These are phyloP conservation scores for Bromus sterilis DNA, from an alignment of 176 grass and related monocot genomes.

Conservation along the genomic window DNA sequence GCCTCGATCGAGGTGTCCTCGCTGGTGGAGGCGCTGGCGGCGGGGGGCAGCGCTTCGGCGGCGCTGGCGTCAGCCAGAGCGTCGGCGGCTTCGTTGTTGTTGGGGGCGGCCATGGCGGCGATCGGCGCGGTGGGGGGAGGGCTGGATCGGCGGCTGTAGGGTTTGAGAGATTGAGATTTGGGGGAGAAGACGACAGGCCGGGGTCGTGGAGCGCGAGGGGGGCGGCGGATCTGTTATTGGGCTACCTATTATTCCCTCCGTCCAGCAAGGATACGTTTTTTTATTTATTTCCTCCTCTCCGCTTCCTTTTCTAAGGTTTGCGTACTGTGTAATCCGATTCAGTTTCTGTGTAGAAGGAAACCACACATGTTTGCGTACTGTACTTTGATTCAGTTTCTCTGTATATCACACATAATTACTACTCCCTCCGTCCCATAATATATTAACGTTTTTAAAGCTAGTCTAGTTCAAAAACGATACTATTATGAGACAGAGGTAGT, in stretches of 20 bases:
- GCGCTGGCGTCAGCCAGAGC: constrained; percentile 20
- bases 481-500: too few relatives aligned
- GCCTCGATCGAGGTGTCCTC: constrained; percentile 56
- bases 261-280: not conserved
- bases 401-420: too few relatives aligned
- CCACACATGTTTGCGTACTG: too few relatives aligned
- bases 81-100: constrained; percentile 4
- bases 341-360: too few relatives aligned
- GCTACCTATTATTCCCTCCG: not conserved
- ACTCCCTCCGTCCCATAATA: too few relatives aligned
- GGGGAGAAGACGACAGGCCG: constrained; percentile 1
- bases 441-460: too few relatives aligned
- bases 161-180: constrained; percentile 34
- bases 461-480: too few relatives aligned
- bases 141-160: constrained; percentile 42
- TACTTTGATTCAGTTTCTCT: too few relatives aligned
- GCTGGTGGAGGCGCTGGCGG: constrained; percentile 6
- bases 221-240: constrained; percentile 32
- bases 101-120: constrained; percentile 44
- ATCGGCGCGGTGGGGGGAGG: constrained; percentile 19
- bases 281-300: not conserved
- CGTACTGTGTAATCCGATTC: too few relatives aligned
- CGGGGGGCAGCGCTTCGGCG: too few relatives aligned
- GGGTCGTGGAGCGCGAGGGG: constrained; percentile 18
- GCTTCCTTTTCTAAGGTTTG: too few relatives aligned